Conservation (phyloP, 2,329 filamentous ascomycete species). For the Elsinoe arachidis region DNA sequence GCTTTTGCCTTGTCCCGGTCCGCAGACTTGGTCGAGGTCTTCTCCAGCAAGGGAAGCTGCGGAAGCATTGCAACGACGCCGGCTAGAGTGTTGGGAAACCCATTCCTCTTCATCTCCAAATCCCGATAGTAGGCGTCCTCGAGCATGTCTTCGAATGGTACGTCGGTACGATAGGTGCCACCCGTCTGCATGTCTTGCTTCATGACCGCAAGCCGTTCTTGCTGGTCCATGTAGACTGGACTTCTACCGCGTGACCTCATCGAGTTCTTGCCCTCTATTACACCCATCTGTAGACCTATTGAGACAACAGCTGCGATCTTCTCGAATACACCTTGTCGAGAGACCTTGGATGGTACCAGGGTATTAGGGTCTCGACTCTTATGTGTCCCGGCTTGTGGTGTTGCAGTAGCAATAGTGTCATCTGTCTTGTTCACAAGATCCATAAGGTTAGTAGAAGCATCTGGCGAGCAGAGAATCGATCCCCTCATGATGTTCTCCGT, state of each 20-base stretch:
- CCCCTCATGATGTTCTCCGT: constrained; percentile 7
- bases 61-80: background rate
- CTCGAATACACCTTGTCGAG: background rate
- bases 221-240: background rate
- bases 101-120: background rate
- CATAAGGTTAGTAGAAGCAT: background rate
- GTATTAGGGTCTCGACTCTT: background rate
- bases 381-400: background rate
- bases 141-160: background rate
- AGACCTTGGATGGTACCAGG: background rate
- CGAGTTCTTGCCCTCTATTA: background rate
- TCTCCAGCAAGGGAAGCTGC: background rate
- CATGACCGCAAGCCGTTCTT: background rate
- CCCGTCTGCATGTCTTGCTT: background rate
- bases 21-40: background rate
- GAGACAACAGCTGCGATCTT: background rate
- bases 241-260: background rate
- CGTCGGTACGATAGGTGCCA: background rate
- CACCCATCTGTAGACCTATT: background rate
- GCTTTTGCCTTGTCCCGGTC: background rate
- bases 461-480: background rate
- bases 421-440: background rate
- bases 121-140: background rate
- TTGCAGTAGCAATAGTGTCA: background rate
- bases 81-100: background rate